A percentile compares a stretch with the other conserved stretches of the same genome.
Evolutionary conservation across 2,329 filamentous ascomycete genomes (phyloP).

Genomic region (Aspergillus aculeatus): DNA sequence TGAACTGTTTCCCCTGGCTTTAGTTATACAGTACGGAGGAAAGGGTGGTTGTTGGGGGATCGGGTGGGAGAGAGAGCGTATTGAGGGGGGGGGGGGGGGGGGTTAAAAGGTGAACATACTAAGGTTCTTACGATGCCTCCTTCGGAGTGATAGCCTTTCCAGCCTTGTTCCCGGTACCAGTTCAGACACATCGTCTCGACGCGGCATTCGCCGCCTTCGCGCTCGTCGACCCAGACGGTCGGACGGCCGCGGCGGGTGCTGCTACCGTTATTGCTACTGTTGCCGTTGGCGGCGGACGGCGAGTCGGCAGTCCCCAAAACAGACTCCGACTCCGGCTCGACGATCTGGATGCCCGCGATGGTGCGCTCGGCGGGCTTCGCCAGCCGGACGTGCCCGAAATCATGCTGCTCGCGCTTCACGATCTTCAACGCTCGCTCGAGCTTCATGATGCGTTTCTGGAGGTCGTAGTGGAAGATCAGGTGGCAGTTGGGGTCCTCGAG

Average conservation of each 20-base stretch:
- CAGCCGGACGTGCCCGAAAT: slow-evolving; percentile 83
- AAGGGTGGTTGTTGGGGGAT: not conserved
- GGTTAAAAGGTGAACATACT: slow-evolving; percentile 24
- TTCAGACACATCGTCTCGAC: slow-evolving; percentile 95
- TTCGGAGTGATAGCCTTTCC: slow-evolving; percentile 94
- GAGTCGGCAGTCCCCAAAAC: not conserved
- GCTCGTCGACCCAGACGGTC: slow-evolving; percentile 86
- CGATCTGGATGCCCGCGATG: slow-evolving; percentile 75
- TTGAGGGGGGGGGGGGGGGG: not conserved
- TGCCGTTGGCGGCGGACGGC: not conserved
- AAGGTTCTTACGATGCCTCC: slow-evolving; percentile 89
- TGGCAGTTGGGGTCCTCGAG: slow-evolving; percentile 88
- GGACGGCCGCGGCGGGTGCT: slow-evolving; percentile 37
- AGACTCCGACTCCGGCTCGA: slow-evolving; percentile 52
- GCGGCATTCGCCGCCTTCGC: slow-evolving; percentile 70
- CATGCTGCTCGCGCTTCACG: slow-evolving; percentile 81
- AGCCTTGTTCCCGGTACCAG: slow-evolving; percentile 77
- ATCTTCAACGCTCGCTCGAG: slow-evolving; percentile 82
- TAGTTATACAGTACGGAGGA: too few species aligned
- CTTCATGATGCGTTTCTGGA: slow-evolving; percentile 91
- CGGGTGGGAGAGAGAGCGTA: not conserved
- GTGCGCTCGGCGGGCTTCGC: slow-evolving; percentile 71
- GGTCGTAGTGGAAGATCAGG: slow-evolving; percentile 86
- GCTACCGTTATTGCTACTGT: slow-evolving; percentile 10
- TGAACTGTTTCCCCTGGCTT: slow-evolving; percentile 50